These are phyloP conservation scores for Microsporum audouinii DNA, from an alignment of 2,329 filamentous ascomycete species.

Conservation along the genomic window DNA sequence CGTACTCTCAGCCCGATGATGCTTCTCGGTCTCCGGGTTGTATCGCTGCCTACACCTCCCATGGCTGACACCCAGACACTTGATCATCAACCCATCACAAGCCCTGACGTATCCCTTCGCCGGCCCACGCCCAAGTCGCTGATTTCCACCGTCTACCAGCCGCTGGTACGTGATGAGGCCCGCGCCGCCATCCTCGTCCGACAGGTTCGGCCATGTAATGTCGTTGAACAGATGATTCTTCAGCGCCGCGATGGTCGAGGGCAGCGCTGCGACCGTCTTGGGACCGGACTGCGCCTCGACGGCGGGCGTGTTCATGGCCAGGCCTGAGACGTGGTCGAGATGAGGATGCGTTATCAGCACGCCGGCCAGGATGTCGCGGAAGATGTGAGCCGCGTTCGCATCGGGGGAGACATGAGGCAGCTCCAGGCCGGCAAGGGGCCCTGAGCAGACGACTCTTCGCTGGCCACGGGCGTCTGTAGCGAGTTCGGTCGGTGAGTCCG, in stretches of 20 bases:
- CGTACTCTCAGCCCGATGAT: slow-evolving; percentile 46
- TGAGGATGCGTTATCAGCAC: slow-evolving; percentile 96
- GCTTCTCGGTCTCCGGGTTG: slow-evolving; percentile 34
- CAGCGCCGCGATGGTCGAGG: slow-evolving; percentile 80
- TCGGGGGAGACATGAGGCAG: slow-evolving; percentile 55
- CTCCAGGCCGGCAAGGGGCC: slow-evolving; percentile 70
- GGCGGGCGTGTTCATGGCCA: slow-evolving; percentile 86
- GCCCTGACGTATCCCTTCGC: slow-evolving; percentile 77
- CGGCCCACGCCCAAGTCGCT: slow-evolving; percentile 67
- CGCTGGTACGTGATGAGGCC: slow-evolving; percentile 85
- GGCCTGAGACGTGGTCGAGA: slow-evolving; percentile 81
- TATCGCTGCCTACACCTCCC: slow-evolving; percentile 74
- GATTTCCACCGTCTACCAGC: slow-evolving; percentile 77
- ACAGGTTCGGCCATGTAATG: slow-evolving; percentile 92
- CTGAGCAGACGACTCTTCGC: slow-evolving; percentile 33
- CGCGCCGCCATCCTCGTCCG: slow-evolving; percentile 88
- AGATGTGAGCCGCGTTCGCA: slow-evolving; percentile 72
- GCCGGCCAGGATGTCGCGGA: slow-evolving; percentile 67
- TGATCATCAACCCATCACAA: slow-evolving; percentile 77
- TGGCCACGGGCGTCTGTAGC: slow-evolving; percentile 16
- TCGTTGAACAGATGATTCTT: slow-evolving; percentile 97
- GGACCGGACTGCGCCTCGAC: slow-evolving; percentile 64
- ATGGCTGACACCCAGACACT: slow-evolving; percentile 78
- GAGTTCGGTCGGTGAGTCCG: slow-evolving; percentile 17
- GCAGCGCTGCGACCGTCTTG: slow-evolving; percentile 76